A percentile compares a stretch with the other conserved stretches of the same genome.
phyloP scores from a whole-genome alignment of 2,329 filamentous ascomycete species.

The Colletotrichum lindemuthianum region DNA sequence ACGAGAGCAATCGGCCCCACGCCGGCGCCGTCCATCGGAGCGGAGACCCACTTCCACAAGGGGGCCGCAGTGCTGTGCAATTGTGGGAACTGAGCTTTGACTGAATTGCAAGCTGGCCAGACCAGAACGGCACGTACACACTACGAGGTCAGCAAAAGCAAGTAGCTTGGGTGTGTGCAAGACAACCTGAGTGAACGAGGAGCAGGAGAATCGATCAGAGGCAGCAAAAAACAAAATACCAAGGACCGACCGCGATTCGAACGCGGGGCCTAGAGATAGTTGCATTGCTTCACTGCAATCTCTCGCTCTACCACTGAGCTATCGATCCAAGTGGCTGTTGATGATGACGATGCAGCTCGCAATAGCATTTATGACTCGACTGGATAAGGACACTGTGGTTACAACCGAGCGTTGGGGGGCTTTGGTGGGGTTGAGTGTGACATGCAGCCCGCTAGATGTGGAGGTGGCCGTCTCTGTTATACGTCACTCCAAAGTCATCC shows the following conservation, averaged over 20 bases:
- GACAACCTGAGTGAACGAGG: too few relatives aligned
- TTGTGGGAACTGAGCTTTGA: neutral
- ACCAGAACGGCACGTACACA: too few relatives aligned
- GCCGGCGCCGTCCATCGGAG: slow-evolving; percentile 14
- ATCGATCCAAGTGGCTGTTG: slow-evolving; percentile 28
- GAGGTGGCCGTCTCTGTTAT: slow-evolving; percentile 12
- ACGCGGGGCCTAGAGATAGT: slow-evolving; percentile 35
- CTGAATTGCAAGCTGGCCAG: neutral
- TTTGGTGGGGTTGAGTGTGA: slow-evolving; percentile 17
- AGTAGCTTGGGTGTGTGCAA: neutral
- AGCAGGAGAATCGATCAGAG: neutral
- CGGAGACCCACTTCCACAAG: slow-evolving; percentile 12
- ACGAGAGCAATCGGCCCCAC: slow-evolving; percentile 15
- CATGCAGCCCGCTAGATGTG: slow-evolving; percentile 15
- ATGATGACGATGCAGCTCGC: rapidly evolving
- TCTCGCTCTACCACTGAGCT: slow-evolving; percentile 37
- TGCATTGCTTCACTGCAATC: slow-evolving; percentile 24
- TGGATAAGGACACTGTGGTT: slow-evolving; percentile 15
- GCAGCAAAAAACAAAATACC: slow-evolving; percentile 1
- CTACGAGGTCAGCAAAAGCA: neutral
- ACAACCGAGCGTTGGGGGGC: neutral
- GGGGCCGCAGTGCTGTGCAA: slow-evolving; percentile 1
- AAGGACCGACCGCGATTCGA: slow-evolving; percentile 37
- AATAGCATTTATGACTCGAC: neutral
- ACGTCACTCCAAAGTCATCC: slow-evolving; percentile 32